Conservation (phyloP, 1,139 yeast species). For the Debaryomyces fabryi region DNA sequence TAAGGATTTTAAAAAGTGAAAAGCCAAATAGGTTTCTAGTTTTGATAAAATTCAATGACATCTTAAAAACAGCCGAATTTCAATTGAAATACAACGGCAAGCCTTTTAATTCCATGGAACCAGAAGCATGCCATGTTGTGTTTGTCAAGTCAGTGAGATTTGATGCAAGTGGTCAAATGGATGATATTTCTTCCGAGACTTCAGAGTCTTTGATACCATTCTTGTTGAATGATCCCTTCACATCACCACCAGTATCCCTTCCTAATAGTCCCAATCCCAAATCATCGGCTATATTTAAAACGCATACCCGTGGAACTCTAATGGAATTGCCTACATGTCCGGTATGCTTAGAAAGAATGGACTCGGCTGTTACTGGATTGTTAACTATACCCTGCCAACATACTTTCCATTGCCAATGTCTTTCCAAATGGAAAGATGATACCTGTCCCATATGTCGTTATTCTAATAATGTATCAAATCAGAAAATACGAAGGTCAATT, state of each 20-base stretch:
- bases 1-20: slow-evolving; percentile 70
- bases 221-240: slow-evolving; percentile 74
- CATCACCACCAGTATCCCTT: slow-evolving; percentile 23
- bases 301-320: slow-evolving; percentile 21
- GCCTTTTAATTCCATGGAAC: slow-evolving; percentile 83
- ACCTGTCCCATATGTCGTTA: slow-evolving; percentile 92
- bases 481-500: slow-evolving; percentile 36
- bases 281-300: slow-evolving; percentile 7
- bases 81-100: slow-evolving; percentile 71
- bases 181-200: slow-evolving; percentile 16
- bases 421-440: slow-evolving; percentile 88
- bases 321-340: slow-evolving; percentile 91
- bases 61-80: slow-evolving; percentile 60
- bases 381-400: slow-evolving; percentile 92
- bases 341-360: slow-evolving; percentile 90
- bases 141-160: slow-evolving; percentile 63
- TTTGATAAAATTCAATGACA: slow-evolving; percentile 68
- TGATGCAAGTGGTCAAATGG: slow-evolving; percentile 15
- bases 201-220: slow-evolving; percentile 57
- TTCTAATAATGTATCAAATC: slow-evolving; percentile 52
- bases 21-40: slow-evolving; percentile 75
- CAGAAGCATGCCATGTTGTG: slow-evolving; percentile 81
- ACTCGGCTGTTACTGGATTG: slow-evolving; percentile 76
- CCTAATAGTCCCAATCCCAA: slow-evolving; percentile 6
- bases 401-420: slow-evolving; percentile 88